phyloP scores from a whole-genome alignment of 2,329 filamentous ascomycete genomes.

The Aphanoascus verrucosus region DNA sequence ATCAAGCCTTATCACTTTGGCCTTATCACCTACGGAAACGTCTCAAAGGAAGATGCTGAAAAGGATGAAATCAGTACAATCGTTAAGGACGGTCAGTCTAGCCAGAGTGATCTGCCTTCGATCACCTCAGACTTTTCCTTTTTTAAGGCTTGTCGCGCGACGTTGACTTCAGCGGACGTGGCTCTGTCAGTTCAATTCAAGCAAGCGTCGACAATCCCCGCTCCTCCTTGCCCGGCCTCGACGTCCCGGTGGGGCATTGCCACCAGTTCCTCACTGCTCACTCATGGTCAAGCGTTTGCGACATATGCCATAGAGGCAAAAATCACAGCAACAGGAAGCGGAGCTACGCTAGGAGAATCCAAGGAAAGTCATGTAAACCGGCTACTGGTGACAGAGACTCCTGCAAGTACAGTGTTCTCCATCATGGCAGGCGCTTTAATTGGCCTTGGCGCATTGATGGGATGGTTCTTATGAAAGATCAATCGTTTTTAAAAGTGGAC shows the following conservation, averaged over 20 bases:
- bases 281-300: constrained; percentile 45
- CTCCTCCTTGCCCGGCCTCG: constrained; percentile 59
- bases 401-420: constrained; percentile 4
- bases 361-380: constrained; percentile 5
- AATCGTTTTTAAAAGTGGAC: neutral
- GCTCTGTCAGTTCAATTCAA: constrained; percentile 55
- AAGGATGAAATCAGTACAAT: constrained; percentile 36
- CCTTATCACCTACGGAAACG: constrained; percentile 60
- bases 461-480: constrained; percentile 6
- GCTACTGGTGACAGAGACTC: neutral
- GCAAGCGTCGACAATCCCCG: constrained; percentile 48
- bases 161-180: constrained; percentile 58
- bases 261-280: constrained; percentile 58
- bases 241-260: constrained; percentile 64
- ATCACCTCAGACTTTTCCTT: constrained; percentile 68
- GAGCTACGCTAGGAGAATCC: neutral
- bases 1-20: constrained; percentile 81
- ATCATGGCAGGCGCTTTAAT: constrained; percentile 9
- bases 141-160: constrained; percentile 65
- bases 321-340: neutral
- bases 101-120: constrained; percentile 62
- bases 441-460: constrained; percentile 4
- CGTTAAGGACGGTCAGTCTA: constrained; percentile 55
- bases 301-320: constrained; percentile 14
- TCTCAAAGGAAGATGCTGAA: constrained; percentile 32